A percentile compares a stretch with the other conserved stretches of the same genome.
phyloP scores from a whole-genome alignment of 2,329 filamentous ascomycete genomes.

The Fusarium nodosum region DNA sequence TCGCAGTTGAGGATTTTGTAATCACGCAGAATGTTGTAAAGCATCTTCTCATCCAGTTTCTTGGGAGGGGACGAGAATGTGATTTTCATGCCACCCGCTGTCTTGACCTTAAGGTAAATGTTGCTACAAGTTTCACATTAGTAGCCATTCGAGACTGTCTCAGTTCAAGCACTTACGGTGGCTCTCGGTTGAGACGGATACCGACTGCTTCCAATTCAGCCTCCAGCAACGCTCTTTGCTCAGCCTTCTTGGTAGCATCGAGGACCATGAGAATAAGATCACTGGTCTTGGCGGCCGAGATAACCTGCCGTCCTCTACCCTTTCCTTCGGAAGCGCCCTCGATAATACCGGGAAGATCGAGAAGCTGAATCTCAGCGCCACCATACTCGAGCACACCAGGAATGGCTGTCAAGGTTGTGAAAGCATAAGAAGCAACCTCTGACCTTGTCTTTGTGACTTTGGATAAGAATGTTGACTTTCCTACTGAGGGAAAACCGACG shows the following conservation, averaged over 20 bases:
- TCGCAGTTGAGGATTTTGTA: conserved; percentile 99
- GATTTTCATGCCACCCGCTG: conserved; percentile 98
- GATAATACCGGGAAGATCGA: conserved; percentile 98
- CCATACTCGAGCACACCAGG: conserved; percentile 98
- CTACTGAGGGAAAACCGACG: conserved; percentile 98
- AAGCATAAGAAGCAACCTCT: conserved; percentile 95
- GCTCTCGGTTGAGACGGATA: conserved; percentile 90
- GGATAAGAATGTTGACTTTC: conserved; percentile 98
- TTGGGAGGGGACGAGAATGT: conserved; percentile 93
- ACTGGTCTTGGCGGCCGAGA: conserved; percentile 97
- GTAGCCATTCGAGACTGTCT: conserved; percentile 1
- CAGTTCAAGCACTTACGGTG: conserved; percentile 72
- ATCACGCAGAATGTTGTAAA: conserved; percentile 96
- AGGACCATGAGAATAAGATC: conserved; percentile 97
- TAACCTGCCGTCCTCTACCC: conserved; percentile 94
- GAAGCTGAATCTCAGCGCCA: conserved; percentile 96
- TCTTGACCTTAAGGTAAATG: conserved; percentile 96
- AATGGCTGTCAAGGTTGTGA: conserved; percentile 97
- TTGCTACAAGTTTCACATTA: conserved; percentile 69
- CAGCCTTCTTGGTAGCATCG: conserved; percentile 95
- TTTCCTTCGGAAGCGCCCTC: conserved; percentile 97
- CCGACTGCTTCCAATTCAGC: conserved; percentile 95
- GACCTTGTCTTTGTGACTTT: conserved; percentile 99
- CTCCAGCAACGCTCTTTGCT: conserved; percentile 90
- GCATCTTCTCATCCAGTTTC: conserved; percentile 94